Evolutionary conservation across 768 basidiomycete species (phyloP).

Genomic region (Mycena alexandri): DNA sequence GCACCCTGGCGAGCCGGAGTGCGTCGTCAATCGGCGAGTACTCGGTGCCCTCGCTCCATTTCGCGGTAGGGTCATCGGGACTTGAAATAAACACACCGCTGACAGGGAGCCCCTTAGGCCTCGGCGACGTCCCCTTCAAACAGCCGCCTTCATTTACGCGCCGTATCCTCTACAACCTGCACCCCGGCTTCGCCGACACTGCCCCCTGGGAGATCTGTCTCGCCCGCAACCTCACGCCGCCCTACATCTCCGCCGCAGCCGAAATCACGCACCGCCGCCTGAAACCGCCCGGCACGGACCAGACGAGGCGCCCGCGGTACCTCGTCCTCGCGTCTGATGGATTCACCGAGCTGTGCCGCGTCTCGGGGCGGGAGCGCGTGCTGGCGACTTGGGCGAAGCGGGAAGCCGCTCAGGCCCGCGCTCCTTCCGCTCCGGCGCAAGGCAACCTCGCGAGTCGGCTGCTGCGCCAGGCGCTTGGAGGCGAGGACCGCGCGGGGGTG

Average conservation of each 20-base stretch:
- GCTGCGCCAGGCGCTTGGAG: conserved; percentile 69
- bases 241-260: conserved; percentile 75
- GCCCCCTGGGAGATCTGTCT: conserved; percentile 78
- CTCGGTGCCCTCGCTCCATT: conserved; percentile 85
- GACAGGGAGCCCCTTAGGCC: conserved; percentile 53
- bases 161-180: conserved; percentile 74
- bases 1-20: conserved; percentile 80
- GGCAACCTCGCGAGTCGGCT: conserved; percentile 63
- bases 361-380: conserved; percentile 59
- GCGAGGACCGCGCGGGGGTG: conserved; percentile 64
- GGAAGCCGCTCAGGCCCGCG: conserved; percentile 47
- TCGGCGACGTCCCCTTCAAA: conserved; percentile 81
- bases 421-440: conserved; percentile 38
- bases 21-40: conserved; percentile 73
- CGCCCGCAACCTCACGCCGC: conserved; percentile 70
- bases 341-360: conserved; percentile 70
- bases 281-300: conserved; percentile 36
- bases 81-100: background rate
- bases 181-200: conserved; percentile 70
- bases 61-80: conserved; percentile 65
- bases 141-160: conserved; percentile 78
- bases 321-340: conserved; percentile 78
- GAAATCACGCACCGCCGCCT: conserved; percentile 71
- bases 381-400: conserved; percentile 65
- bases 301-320: conserved; percentile 55